Base-by-base conservation (phyloP, 139 green algal species). In the Raphidocelis subcapitata region DNA sequence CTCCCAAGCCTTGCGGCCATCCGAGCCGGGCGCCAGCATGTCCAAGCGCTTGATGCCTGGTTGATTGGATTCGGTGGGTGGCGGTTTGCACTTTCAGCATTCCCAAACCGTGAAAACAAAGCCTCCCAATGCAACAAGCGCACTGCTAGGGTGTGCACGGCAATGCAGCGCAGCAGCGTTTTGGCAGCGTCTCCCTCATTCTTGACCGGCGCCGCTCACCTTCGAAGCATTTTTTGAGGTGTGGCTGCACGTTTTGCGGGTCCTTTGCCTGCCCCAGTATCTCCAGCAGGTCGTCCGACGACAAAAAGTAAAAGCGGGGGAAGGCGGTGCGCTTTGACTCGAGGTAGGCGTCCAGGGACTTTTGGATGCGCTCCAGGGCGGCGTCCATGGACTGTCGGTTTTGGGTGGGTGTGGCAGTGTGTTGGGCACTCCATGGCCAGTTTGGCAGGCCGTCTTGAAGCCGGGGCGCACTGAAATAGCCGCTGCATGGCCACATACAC, bases 251-350 rank as follows among this genome's bases (percentile, higher is more conserved):
- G 68, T 94, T 94, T 55, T 88, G 67, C 31, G 91, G 91, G 82
- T 97, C 90, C 66, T 92, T 93, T 12, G 92, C 88, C 77, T 97
- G 90, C 15, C 91, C 91, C 59, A 97, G 82, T 72, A 97, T 97
- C 78, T 95, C 89, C 71, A 97, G 77, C 77, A 97, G 79, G 73
- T 97, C 91, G 65, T 95, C 91, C 26, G 65, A 88, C 14, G 90
- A 96, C 72, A 97, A 69, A 80, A 97, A 97, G 86, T 96, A 97
- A 76, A 97, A 97, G 73, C 92, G 85, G 37, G 92, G 92, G 86
- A 97, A 97, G 72, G 90, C 77, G 76, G 93, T 87, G 5, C 92
- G 82, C 85, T 97, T 97, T 73, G 81, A 88, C 81, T 96, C 91
- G 60, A 97, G 81, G 78, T 97, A 97, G 79, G 93, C 87, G 73